A percentile compares a stretch with the other conserved stretches of the same genome.
Evolutionary conservation across 106 monocot species (phyloP).

Genomic region (Phalaenopsis aphrodite): DNA sequence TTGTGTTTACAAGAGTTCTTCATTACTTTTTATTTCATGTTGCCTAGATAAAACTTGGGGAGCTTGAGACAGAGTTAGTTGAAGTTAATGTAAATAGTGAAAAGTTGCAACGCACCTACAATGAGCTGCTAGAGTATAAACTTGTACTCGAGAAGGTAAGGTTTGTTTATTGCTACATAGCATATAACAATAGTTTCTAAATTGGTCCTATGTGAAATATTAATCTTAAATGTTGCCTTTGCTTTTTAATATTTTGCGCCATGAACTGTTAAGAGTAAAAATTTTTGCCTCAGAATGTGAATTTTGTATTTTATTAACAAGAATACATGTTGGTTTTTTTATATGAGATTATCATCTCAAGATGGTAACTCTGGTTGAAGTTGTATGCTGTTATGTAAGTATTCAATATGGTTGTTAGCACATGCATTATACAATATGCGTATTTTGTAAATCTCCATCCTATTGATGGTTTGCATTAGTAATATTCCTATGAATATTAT

Average conservation of each 20-base stretch:
- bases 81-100: constrained; percentile 89
- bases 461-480: not conserved
- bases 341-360: not conserved
- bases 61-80: constrained; percentile 81
- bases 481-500: not conserved
- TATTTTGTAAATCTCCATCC: not conserved
- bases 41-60: constrained; percentile 70
- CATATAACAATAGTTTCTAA: not conserved
- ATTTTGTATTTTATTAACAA: constrained; percentile 2
- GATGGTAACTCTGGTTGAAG: not conserved
- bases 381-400: not conserved
- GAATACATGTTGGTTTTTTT: not conserved
- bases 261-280: not conserved
- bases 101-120: constrained; percentile 79
- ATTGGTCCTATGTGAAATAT: not conserved
- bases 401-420: not conserved
- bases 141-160: constrained; percentile 76
- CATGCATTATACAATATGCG: not conserved
- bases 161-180: not conserved
- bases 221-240: not conserved
- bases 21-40: constrained; percentile 1
- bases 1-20: not conserved
- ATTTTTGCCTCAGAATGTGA: not conserved
- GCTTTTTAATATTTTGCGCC: not conserved
- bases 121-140: constrained; percentile 84